Base-by-base conservation (phyloP, 805 yeast genomes). In the Metschnikowia drakensbergensis region DNA sequence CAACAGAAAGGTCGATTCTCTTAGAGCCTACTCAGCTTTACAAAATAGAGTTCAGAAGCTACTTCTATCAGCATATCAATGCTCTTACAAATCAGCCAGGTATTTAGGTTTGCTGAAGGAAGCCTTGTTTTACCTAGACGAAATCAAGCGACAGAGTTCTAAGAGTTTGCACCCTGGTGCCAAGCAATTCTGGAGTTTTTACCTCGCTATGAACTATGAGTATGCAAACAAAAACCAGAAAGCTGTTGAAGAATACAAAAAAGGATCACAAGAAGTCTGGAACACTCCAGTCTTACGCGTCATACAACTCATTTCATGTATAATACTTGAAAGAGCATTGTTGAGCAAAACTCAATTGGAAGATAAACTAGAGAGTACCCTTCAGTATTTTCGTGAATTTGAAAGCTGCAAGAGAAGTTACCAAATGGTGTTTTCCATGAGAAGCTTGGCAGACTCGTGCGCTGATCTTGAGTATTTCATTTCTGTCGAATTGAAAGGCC, bases 51-150 rank as follows among this genome's bases (percentile, higher is more conserved):
- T 79, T 2, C 61, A 75, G 0, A 50, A 48, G 1, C 53, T 60
- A 10, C 58, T 81, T 31, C 57, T 71, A 9, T 56, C 61, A 4
- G 54, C 77, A 3, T 80, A 79, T 53, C 61, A 65, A 5, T 47
- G 49, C 3, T 62, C 80, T 26, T 64, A 81, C 23, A 61, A 68
- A 3, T 57, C 69, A 0, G 69, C 74, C 46, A 63, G 71, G 11
- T 75, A 72, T 33, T 58, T 80, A 34, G 90, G 91, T 0, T 58
- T 82, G 3, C 66, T 82, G 0, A 80, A 79, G 52, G 89, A 85
- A 47, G 74, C 82, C 41, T 73, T 75, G 2, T 81, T 72, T 58
- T 84, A 76, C 62, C 53, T 74, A 3, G 67, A 68, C 5, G 91
- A 86, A 54, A 67, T 79, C 33, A 62, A 65, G 5, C 69, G 66